These are phyloP conservation scores for Agrostemma githago DNA, from an alignment of 148 eudicot species.

Conservation along the genomic window DNA sequence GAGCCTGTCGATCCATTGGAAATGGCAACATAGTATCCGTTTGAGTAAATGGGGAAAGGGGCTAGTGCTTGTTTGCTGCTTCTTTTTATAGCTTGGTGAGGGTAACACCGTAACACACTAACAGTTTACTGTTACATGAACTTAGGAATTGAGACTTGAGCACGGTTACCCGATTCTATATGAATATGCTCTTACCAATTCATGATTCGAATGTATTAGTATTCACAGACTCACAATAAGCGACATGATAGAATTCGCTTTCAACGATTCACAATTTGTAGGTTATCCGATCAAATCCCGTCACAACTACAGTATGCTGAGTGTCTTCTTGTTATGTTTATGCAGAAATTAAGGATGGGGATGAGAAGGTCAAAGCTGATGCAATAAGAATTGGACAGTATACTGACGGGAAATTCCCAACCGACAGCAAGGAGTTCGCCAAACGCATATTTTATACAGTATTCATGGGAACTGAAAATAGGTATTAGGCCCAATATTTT, in stretches of 20 bases:
- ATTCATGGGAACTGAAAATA: slow-evolving; percentile 95
- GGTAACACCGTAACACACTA: not conserved
- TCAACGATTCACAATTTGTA: too few species aligned
- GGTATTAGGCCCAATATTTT: slow-evolving; percentile 32
- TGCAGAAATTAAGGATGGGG: slow-evolving; percentile 72
- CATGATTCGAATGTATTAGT: too few species aligned
- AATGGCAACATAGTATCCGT: not conserved
- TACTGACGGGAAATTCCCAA: slow-evolving; percentile 76
- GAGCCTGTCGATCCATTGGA: not conserved
- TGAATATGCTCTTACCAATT: too few species aligned
- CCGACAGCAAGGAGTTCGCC: slow-evolving; percentile 85
- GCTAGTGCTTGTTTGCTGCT: slow-evolving; percentile 6
- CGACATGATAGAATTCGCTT: too few species aligned
- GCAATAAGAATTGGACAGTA: slow-evolving; percentile 90
- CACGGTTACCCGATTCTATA: not conserved
- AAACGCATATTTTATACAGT: slow-evolving; percentile 87
- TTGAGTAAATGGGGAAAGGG: not conserved
- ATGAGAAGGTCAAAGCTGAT: slow-evolving; percentile 86
- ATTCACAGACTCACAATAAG: too few species aligned
- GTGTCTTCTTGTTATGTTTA: not conserved
- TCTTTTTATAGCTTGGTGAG: not conserved
- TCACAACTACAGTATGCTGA: not conserved
- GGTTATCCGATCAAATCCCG: too few species aligned
- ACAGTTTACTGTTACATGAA: not conserved
- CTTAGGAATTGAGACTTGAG: not conserved